Evolutionary conservation across 2,329 filamentous ascomycete genomes (phyloP).

Genomic region (Fusarium sp.): DNA sequence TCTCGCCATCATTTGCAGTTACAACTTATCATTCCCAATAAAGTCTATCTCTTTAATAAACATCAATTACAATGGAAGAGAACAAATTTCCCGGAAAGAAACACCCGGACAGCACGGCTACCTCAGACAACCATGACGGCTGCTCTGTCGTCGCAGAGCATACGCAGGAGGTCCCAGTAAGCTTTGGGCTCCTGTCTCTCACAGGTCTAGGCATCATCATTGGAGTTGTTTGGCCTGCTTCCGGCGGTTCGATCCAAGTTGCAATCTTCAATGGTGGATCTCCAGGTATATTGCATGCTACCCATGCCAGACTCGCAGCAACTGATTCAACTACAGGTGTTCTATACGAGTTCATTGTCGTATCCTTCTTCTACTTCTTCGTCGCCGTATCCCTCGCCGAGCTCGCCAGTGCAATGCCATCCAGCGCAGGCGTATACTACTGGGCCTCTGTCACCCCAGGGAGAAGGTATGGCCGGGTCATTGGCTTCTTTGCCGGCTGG

Average conservation of each 20-base stretch:
- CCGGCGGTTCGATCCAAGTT: not conserved
- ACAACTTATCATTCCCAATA: rapidly evolving
- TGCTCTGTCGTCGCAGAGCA: not conserved
- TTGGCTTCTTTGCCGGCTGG: not conserved
- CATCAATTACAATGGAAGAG: not conserved
- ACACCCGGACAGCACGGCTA: rapidly evolving
- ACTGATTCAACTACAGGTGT: rapidly evolving
- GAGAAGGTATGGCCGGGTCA: not conserved
- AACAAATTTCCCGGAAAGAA: rapidly evolving
- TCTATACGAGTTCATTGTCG: not conserved
- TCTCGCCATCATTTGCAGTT: not conserved
- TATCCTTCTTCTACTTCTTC: not conserved
- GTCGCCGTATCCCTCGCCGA: not conserved
- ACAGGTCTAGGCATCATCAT: not conserved
- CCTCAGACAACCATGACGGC: not conserved
- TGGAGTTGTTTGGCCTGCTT: not conserved
- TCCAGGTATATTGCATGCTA: rapidly evolving
- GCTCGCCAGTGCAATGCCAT: not conserved
- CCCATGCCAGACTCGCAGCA: rapidly evolving
- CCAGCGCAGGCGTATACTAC: not conserved
- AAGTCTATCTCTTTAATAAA: rapidly evolving
- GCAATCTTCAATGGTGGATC: not conserved
- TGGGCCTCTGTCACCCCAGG: not conserved
- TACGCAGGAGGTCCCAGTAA: not conserved
- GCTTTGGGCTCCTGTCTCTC: rapidly evolving